Conservation (phyloP, 2,329 filamentous ascomycete species). For the Colletotrichum zoysiae region DNA sequence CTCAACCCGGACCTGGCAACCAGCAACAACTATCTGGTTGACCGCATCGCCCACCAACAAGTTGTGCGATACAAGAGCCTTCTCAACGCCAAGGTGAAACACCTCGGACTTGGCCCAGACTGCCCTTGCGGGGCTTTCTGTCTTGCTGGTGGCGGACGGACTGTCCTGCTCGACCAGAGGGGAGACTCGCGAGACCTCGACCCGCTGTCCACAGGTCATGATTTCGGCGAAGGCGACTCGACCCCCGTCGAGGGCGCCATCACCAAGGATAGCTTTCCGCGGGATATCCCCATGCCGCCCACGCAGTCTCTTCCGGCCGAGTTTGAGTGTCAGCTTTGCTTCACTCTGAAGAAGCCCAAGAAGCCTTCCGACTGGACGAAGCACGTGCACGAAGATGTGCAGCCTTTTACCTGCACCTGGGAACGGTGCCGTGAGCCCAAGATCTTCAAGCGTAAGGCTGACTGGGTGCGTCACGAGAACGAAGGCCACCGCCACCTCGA, state of each 20-base stretch:
- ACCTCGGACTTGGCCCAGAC: slow-evolving; percentile 70
- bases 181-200: slow-evolving; percentile 72
- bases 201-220: slow-evolving; percentile 60
- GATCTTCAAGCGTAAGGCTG: slow-evolving; percentile 94
- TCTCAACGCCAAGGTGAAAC: slow-evolving; percentile 77
- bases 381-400: slow-evolving; percentile 93
- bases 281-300: slow-evolving; percentile 85
- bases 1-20: slow-evolving; percentile 78
- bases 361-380: slow-evolving; percentile 98
- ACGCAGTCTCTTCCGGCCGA: slow-evolving; percentile 82
- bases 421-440: slow-evolving; percentile 85
- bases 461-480: slow-evolving; percentile 95
- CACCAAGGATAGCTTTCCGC: slow-evolving; percentile 80
- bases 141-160: slow-evolving; percentile 74
- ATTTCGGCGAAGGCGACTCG: slow-evolving; percentile 70
- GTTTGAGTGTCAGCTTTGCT: slow-evolving; percentile 92
- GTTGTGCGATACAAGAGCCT: slow-evolving; percentile 82
- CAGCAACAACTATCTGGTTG: slow-evolving; percentile 73
- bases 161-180: slow-evolving; percentile 70
- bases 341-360: slow-evolving; percentile 84
- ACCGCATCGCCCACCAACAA: slow-evolving; percentile 87
- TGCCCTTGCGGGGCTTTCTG: slow-evolving; percentile 76
- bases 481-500: slow-evolving; percentile 91
- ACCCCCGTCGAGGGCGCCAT: slow-evolving; percentile 77
- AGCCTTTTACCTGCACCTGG: slow-evolving; percentile 94